These are phyloP conservation scores for Mortierella hygrophila DNA, from an alignment of 192 early-diverging fungal genomes.

Conservation along the genomic window DNA sequence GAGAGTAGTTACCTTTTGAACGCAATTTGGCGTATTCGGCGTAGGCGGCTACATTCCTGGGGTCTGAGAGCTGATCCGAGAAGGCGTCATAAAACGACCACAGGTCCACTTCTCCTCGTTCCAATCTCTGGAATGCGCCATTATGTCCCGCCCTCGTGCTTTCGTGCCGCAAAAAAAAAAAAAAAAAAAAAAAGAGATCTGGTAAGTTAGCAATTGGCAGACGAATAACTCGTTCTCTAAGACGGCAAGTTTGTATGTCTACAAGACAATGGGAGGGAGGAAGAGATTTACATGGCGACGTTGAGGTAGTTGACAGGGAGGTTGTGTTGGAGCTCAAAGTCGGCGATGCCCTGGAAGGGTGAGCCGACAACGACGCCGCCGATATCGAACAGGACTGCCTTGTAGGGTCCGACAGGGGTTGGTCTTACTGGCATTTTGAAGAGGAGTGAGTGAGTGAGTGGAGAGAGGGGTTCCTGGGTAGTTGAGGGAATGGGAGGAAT, in stretches of 20 bases:
- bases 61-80: conserved; percentile 69
- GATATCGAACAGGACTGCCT: conserved; percentile 89
- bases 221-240: neutral
- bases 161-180: neutral
- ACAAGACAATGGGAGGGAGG: neutral
- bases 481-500: neutral
- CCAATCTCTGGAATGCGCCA: conserved; percentile 56
- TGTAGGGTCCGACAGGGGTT: conserved; percentile 39
- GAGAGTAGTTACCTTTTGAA: conserved; percentile 19
- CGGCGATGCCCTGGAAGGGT: conserved; percentile 82
- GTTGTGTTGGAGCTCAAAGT: conserved; percentile 72
- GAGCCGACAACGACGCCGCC: conserved; percentile 87
- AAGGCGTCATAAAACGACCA: conserved; percentile 70
- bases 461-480: neutral
- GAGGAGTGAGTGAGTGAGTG: neutral
- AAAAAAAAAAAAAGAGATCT: neutral
- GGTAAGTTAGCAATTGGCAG: neutral
- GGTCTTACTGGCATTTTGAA: neutral
- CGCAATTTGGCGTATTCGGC: conserved; percentile 50
- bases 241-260: neutral
- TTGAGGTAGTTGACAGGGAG: conserved; percentile 88
- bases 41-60: conserved; percentile 63
- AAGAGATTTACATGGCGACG: conserved; percentile 73
- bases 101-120: conserved; percentile 73
- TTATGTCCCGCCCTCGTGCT: conserved; percentile 30